Evolutionary conservation across 495 filamentous ascomycete genomes (phyloP).

Genomic region (Aspergillus olivimuriae): DNA sequence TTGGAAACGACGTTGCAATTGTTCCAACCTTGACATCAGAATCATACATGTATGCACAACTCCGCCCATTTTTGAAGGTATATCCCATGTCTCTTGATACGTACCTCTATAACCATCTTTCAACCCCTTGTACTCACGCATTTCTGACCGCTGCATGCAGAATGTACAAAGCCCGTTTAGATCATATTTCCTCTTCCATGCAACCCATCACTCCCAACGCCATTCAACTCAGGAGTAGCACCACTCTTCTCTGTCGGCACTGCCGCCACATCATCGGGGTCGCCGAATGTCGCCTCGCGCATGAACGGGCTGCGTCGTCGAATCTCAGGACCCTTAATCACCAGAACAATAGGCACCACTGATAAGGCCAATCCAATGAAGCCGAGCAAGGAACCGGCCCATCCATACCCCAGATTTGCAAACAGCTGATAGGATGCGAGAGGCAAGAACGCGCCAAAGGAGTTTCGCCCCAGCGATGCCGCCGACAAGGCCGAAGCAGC

Average conservation of each 20-base stretch:
- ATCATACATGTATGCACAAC: too few species aligned
- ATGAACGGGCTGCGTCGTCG: slow-evolving; percentile 31
- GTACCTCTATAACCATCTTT: too few species aligned
- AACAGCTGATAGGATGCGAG: slow-evolving; percentile 35
- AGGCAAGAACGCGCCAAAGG: slow-evolving; percentile 31
- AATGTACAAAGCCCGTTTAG: too few species aligned
- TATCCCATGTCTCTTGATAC: too few species aligned
- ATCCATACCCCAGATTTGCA: slow-evolving; percentile 33
- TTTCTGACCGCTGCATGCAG: too few species aligned
- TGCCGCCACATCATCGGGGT: slow-evolving; percentile 8
- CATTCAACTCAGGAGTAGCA: not conserved
- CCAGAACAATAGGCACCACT: slow-evolving; percentile 31
- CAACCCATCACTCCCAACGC: not conserved
- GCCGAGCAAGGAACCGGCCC: slow-evolving; percentile 38
- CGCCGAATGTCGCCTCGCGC: slow-evolving; percentile 24
- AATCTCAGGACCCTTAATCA: slow-evolving; percentile 30
- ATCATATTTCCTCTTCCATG: too few species aligned
- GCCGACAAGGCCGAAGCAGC: slow-evolving; percentile 32
- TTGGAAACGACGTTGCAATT: too few species aligned
- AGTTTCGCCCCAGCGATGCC: slow-evolving; percentile 28
- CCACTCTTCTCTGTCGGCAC: not conserved
- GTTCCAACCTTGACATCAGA: too few species aligned
- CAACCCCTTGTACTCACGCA: too few species aligned
- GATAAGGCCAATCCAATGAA: slow-evolving; percentile 34
- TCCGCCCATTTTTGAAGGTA: too few species aligned